Conservation (phyloP, 1,284 basidiomycete genomes). For the Fomitopsis palustris region DNA sequence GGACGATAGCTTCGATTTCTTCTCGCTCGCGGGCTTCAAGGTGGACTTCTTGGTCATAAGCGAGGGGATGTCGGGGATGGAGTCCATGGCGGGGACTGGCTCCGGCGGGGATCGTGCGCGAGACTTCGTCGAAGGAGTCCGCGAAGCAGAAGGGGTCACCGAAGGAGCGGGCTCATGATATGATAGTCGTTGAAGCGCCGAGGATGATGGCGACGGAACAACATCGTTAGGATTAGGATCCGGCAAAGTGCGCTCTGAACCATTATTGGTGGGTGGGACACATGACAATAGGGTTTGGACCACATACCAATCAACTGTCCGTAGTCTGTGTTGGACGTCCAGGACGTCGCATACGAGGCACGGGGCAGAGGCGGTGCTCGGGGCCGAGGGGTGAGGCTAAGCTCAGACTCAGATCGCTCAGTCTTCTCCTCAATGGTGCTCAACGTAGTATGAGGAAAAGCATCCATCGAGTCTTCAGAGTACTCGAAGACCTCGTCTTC, state of each 20-base stretch:
- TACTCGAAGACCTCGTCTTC: conserved; percentile 15
- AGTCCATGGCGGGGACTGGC: conserved; percentile 41
- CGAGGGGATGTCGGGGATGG: conserved; percentile 51
- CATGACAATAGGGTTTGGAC: background rate
- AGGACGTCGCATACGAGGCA: conserved; percentile 10
- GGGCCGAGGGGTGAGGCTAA: conserved; percentile 33
- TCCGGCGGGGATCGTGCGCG: conserved; percentile 38
- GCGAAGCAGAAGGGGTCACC: conserved; percentile 41
- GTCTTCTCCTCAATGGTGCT: conserved; percentile 66
- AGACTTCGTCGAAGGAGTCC: conserved; percentile 37
- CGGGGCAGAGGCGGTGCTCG: conserved; percentile 3
- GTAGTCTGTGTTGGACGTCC: conserved; percentile 54
- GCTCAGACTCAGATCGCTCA: conserved; percentile 56
- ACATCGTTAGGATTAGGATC: conserved; percentile 69
- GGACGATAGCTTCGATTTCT: conserved; percentile 60
- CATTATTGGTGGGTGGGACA: background rate
- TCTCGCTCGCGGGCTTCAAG: conserved; percentile 14
- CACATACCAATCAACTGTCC: conserved; percentile 56
- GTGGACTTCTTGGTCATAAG: conserved; percentile 18
- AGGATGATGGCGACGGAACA: conserved; percentile 61
- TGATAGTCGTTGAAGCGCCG: conserved; percentile 69
- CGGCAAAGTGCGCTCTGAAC: conserved; percentile 9
- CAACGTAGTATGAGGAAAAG: conserved; percentile 24
- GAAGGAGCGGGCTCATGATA: conserved; percentile 54
- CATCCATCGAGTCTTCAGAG: conserved; percentile 6